Percentiles rank a stretch among this genome's conserved stretches.
phyloP scores from a whole-genome alignment of 2,329 filamentous ascomycete genomes.

The Thermomyces lanuginosus region DNA sequence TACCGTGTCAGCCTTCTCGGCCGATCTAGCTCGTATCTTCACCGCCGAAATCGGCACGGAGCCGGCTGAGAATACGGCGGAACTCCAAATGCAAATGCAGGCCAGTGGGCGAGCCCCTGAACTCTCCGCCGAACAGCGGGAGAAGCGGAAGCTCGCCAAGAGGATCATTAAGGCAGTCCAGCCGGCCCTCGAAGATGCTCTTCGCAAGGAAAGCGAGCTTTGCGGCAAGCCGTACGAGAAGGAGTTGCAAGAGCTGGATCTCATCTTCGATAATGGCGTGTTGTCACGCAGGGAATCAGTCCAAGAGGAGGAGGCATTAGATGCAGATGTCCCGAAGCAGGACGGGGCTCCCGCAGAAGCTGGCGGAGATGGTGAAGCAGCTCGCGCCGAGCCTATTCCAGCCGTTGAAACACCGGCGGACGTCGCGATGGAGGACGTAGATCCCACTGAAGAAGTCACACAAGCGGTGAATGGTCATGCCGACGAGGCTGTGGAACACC shows the following conservation, averaged over 20 bases:
- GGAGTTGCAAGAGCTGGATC: conserved; percentile 57
- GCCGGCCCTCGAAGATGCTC: conserved; percentile 56
- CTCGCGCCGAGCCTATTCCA: conserved; percentile 8
- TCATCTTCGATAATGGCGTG: conserved; percentile 52
- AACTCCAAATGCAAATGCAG: conserved; percentile 37
- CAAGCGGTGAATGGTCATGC: conserved; percentile 5
- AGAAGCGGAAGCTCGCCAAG: conserved; percentile 72
- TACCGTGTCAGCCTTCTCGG: conserved; percentile 44
- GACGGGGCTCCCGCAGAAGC: conserved; percentile 25
- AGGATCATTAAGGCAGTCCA: conserved; percentile 74
- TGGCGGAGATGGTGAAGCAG: conserved; percentile 5
- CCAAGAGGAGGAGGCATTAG: conserved; percentile 27
- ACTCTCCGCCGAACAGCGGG: conserved; percentile 49
- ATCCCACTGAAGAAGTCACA: conserved; percentile 2
- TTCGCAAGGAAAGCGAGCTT: conserved; percentile 68
- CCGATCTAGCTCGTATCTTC: conserved; percentile 41
- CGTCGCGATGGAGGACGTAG: conserved; percentile 4
- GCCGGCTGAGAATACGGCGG: conserved; percentile 28
- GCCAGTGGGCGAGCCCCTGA: conserved; percentile 30
- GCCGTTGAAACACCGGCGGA: conserved; percentile 7
- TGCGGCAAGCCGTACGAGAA: conserved; percentile 52
- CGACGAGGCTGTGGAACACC: conserved; percentile 4
- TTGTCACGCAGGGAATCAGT: conserved; percentile 35
- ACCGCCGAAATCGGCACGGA: conserved; percentile 37
- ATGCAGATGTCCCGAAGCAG: conserved; percentile 28